These are phyloP conservation scores for Nakataea oryzae DNA, from an alignment of 2,329 filamentous ascomycete genomes.

Conservation along the genomic window DNA sequence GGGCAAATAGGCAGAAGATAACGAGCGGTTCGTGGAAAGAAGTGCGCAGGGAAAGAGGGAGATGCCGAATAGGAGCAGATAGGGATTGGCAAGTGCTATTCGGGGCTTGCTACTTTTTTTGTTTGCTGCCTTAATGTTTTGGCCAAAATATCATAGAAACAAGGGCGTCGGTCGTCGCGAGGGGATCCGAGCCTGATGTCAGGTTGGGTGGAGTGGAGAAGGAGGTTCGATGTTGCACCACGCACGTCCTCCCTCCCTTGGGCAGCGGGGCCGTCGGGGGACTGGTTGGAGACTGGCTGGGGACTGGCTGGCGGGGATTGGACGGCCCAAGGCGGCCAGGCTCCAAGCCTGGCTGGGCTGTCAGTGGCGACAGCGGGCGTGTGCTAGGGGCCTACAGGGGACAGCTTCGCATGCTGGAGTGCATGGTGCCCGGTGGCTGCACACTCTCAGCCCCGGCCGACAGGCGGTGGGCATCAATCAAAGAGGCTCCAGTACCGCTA, in stretches of 20 bases:
- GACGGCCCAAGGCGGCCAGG: not conserved
- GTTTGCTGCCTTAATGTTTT: not conserved
- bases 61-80: too few relatives aligned
- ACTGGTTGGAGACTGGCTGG: too few relatives aligned
- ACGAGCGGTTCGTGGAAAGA: not conserved
- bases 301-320: not conserved
- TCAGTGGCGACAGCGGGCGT: not conserved
- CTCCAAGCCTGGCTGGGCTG: too few relatives aligned
- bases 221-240: not conserved
- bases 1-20: not conserved
- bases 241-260: not conserved
- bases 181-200: not conserved
- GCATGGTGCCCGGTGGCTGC: too few relatives aligned
- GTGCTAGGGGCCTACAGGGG: too few relatives aligned
- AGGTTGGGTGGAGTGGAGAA: not conserved
- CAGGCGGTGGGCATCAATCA: not conserved
- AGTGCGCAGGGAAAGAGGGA: not conserved
- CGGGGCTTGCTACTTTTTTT: not conserved
- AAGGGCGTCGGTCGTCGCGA: not conserved
- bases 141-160: not conserved
- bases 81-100: not conserved
- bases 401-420: too few relatives aligned
- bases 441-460: too few relatives aligned
- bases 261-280: too few relatives aligned
- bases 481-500: too few relatives aligned